Conservation (phyloP, 805 yeast species). For the Saturnispora silvae region DNA sequence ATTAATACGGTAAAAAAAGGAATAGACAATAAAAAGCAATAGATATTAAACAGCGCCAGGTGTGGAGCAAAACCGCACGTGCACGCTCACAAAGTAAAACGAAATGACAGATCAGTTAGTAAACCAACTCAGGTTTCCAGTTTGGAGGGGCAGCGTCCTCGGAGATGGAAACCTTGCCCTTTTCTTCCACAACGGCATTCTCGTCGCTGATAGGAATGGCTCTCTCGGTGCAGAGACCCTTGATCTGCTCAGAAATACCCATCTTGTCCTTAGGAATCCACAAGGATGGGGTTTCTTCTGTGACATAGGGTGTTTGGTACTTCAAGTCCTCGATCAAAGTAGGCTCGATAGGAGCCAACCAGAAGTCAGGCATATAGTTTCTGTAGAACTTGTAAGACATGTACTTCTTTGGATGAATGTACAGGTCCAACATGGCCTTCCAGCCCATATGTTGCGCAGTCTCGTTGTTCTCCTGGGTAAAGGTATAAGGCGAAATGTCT, state of each 20-base stretch:
- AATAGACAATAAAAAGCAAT: no score
- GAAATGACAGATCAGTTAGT: no score
- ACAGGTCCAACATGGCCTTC: slow-evolving; percentile 12
- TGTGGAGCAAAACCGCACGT: no score
- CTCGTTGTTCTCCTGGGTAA: slow-evolving; percentile 4
- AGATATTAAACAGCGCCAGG: no score
- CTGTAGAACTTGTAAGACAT: slow-evolving; percentile 22
- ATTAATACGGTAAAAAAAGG: no score
- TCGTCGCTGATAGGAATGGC: slow-evolving; percentile 47
- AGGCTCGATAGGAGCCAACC: slow-evolving; percentile 14
- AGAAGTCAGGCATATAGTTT: slow-evolving; percentile 30
- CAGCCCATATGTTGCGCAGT: slow-evolving; percentile 1
- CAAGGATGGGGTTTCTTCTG: slow-evolving; percentile 46
- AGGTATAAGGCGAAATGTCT: slow-evolving; percentile 3
- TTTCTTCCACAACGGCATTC: slow-evolving; percentile 47
- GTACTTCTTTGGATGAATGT: slow-evolving; percentile 22
- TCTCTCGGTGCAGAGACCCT: slow-evolving; percentile 39
- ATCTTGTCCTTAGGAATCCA: slow-evolving; percentile 64
- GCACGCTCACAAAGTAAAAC: no score
- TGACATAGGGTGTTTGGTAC: slow-evolving; percentile 48
- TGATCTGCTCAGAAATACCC: slow-evolving; percentile 55
- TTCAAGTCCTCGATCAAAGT: slow-evolving; percentile 9
- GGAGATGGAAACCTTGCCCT: slow-evolving; percentile 40
- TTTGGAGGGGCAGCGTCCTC: slow-evolving; percentile 56
- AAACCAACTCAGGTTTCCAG: slow-evolving; percentile 36